These are phyloP conservation scores for Quercus mongolica DNA, from an alignment of 306 rosid genomes.

Conservation along the genomic window DNA sequence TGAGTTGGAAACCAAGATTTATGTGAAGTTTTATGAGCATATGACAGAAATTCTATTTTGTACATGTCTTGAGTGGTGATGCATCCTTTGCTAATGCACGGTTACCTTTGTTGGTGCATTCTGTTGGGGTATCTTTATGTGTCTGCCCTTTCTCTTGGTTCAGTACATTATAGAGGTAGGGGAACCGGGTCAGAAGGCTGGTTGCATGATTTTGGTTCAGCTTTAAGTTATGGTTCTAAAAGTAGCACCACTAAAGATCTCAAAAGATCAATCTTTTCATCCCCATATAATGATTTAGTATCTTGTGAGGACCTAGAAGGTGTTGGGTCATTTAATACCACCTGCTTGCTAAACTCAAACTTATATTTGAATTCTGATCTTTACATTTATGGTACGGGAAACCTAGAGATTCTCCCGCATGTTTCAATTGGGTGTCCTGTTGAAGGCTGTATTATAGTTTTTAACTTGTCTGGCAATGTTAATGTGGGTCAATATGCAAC, in stretches of 20 bases:
- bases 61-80: constrained; percentile 49
- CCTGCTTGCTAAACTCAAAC: constrained; percentile 82
- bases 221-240: constrained; percentile 32
- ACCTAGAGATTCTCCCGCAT: constrained; percentile 81
- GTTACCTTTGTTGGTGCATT: constrained; percentile 56
- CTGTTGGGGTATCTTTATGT: constrained; percentile 54
- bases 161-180: constrained; percentile 35
- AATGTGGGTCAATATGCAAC: constrained; percentile 80
- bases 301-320: constrained; percentile 90
- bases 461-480: constrained; percentile 86
- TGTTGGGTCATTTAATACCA: constrained; percentile 90
- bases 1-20: constrained; percentile 27
- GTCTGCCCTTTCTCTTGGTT: constrained; percentile 45
- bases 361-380: constrained; percentile 57
- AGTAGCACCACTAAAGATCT: constrained; percentile 21
- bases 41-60: constrained; percentile 12
- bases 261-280: constrained; percentile 29
- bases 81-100: constrained; percentile 47
- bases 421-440: constrained; percentile 71
- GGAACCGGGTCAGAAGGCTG: constrained; percentile 28
- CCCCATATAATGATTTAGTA: constrained; percentile 33
- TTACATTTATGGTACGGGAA: constrained; percentile 73
- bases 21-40: constrained; percentile 31
- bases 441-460: constrained; percentile 68
- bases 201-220: constrained; percentile 36